Evolutionary conservation across 169 alveolate genomes (phyloP), one percentile per base, ranked within the genome.

Genomic region (Cryptosporidium parvum): DNA sequence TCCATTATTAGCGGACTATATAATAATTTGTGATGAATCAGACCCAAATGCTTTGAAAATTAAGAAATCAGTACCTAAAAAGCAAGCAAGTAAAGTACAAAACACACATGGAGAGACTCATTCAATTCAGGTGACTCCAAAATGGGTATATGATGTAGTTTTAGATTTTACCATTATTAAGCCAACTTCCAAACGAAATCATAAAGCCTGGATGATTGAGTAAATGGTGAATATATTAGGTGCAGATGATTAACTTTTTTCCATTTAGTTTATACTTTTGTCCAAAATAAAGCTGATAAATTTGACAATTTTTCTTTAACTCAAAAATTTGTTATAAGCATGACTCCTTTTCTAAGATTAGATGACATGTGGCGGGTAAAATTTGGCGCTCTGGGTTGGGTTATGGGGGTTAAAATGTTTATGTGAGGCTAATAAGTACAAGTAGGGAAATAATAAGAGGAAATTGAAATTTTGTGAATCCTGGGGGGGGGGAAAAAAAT

Each of bases 81-180:
- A 80, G 67, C 73, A 80, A 65, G 89, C 89, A 14, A 80, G 80
- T 18, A 80, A 62, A 62, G 89, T 80, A 9, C 89, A 80, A 44
- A 80, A 80, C 39, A 80, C 89, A n/a, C 89, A 80, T 48, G 89
- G 89, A 14, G 89, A 80, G 31, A 80, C 89, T 2, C 89, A 80
- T 26, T 59, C 89, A 2, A 80, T 80, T 8, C 89, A 80, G 42
- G 89, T 80, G 35, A 80, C 89, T 12, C 89, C 89, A 12, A 80
- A 65, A 48, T 80, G 89, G 89, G 75, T 80, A 2, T 80, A 80
- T 48, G 89, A 80, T 8, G 89, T 80, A 7, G 65, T 80, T 37
- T 39, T 80, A 14, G 89, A 80, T 31, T 80, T 80, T 39, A 42
- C 89, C 1, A 80, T 80, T 2, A 59, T 80, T 3, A 80, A 80